Evolutionary conservation across 768 basidiomycete genomes (phyloP).

Genomic region (Rossbeevera mucosa): DNA sequence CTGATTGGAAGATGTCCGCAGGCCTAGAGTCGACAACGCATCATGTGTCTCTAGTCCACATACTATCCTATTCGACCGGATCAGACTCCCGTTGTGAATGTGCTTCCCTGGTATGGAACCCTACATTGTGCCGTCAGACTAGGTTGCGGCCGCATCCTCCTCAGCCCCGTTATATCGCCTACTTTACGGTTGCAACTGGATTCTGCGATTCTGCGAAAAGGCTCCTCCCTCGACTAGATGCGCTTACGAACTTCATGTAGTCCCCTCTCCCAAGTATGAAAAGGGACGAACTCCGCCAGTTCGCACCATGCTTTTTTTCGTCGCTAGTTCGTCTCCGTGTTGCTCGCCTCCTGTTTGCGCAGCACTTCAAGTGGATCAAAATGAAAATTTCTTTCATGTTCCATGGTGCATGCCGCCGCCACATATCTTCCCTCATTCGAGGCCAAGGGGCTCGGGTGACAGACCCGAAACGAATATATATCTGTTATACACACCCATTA

Average conservation of each 20-base stretch:
- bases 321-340: neutral
- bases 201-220: neutral
- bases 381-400: neutral
- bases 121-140: conserved; percentile 1
- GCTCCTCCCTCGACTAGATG: neutral
- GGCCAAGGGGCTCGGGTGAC: neutral
- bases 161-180: neutral
- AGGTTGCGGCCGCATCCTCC: neutral
- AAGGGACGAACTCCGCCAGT: conserved; percentile 2
- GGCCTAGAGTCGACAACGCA: neutral
- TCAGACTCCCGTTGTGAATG: neutral
- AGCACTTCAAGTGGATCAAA: neutral
- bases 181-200: neutral
- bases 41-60: neutral
- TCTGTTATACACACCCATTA: too few relatives aligned
- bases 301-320: neutral
- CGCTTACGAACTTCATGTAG: neutral
- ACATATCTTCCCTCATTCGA: neutral
- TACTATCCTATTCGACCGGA: neutral
- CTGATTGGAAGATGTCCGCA: neutral
- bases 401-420: neutral
- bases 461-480: neutral
- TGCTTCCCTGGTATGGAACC: neutral
- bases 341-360: conserved; percentile 1
- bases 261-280: neutral